These are phyloP conservation scores for Schizopora paradoxa DNA, from an alignment of 1,284 basidiomycete species.

Conservation along the genomic window DNA sequence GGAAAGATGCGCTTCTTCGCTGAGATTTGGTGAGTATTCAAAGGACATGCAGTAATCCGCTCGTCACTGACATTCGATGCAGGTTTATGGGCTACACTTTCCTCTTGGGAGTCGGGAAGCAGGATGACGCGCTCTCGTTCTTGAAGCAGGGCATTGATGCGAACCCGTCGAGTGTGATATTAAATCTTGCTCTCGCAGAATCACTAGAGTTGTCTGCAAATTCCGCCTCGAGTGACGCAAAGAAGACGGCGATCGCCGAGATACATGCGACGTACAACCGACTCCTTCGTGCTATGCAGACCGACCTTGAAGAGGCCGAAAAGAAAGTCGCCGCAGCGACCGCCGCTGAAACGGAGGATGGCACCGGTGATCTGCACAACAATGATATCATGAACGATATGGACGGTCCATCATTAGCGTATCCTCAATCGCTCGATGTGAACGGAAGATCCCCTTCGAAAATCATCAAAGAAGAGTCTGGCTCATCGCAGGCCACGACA, in stretches of 20 bases:
- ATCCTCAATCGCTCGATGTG: slow-evolving; percentile 4
- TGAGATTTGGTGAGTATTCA: slow-evolving; percentile 76
- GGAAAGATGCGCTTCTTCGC: slow-evolving; percentile 91
- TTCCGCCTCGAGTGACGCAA: no score
- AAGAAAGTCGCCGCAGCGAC: slow-evolving; percentile 38
- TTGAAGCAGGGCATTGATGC: slow-evolving; percentile 85
- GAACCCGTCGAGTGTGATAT: slow-evolving; percentile 82
- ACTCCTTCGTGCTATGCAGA: slow-evolving; percentile 65
- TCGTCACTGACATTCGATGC: slow-evolving; percentile 5
- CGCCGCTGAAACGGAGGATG: slow-evolving; percentile 15
- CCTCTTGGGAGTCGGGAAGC: slow-evolving; percentile 67
- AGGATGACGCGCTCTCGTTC: slow-evolving; percentile 78
- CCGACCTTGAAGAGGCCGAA: slow-evolving; percentile 70
- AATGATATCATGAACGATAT: no score
- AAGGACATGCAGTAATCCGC: neutral
- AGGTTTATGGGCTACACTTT: slow-evolving; percentile 85
- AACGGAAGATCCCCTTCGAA: slow-evolving; percentile 4
- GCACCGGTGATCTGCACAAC: slow-evolving; percentile 27
- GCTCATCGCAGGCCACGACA: slow-evolving; percentile 39
- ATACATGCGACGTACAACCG: slow-evolving; percentile 67
- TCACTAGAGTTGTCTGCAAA: slow-evolving; percentile 67
- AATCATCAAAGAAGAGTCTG: slow-evolving; percentile 27
- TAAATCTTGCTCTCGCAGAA: slow-evolving; percentile 90
- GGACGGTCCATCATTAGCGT: no score
- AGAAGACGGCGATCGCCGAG: no score